Evolutionary conservation across 129 eudicot species (phyloP), one percentile per base, ranked within the genome.

Genomic region (Artemisia tridentata): DNA sequence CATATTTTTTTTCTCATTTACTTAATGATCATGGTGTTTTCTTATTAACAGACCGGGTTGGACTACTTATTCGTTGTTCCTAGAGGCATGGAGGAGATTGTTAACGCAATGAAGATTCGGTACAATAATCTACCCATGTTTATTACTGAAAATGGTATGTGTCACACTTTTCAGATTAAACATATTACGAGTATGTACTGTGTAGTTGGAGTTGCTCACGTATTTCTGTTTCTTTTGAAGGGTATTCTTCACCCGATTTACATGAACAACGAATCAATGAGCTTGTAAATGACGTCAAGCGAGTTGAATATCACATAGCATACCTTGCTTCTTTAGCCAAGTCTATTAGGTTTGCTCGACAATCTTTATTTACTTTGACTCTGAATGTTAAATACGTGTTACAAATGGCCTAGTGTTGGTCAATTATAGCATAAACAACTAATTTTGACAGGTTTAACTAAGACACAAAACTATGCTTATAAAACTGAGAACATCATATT

Each of bases 71-170:
- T 25, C 38, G 96, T 88, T 5, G 96, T 92, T 50, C 98, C 96
- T 25, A 65, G 80, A 72, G 98, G 93, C 81, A 82, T 88, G 91
- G 91, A 83, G 81, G 78, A 84, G 64, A 67, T 81, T 41, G 71
- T 92, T 49, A 54, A 74, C 57, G 76, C 71, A 72, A 23, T 88
- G 20, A 86, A 76, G 80, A 79, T 50, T 27, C 81, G 96, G 57
- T 91, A 91, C 75, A 65, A 83, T 63, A 88, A 88, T 81, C 84
- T 57, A 69, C 90, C 93, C 23, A 88, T 91, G 84, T 82, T 78
- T 81, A 72, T 91, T 48, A 88, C 96, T 9, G 98, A 91, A 83
- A 91, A 91, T 84, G 98, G 96, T 83, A 67, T 75, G 81, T n/a
- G 14, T 51, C 50, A 71, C 27, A 3, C 1, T 38, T 17, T 57